Base-by-base conservation (phyloP, 352 stramenopile genomes). In the Pythium insidiosum region DNA sequence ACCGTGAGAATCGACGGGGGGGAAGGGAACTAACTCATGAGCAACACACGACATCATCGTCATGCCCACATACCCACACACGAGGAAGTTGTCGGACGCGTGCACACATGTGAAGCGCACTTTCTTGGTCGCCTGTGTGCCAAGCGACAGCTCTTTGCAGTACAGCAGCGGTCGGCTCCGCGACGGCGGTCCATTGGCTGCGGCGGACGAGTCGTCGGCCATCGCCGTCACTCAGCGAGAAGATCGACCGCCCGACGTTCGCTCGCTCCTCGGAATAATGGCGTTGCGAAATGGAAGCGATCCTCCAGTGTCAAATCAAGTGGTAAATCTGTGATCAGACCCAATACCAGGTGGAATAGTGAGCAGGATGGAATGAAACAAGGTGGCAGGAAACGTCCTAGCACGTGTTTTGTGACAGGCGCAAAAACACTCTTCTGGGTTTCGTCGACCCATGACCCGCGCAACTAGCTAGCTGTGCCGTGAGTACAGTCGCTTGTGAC, bases 71-170 rank as follows among this genome's bases (percentile, higher is more conserved):
- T 63, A 88, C 79, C 81, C 81, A 42, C 79, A 94, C 0, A 71
- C 81, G 15, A 94, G 50, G 50, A 94, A 94, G 61, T 89, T 89
- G 24, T 88, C 76, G 31, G 79, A 91, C 31, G 77, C 79, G 30
- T 90, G 63, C n/a, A 94, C 74, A 29, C 81, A 87, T 0, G 81
- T 90, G 47, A 88, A 89, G 29, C 58, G 67, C 23, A 75, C 55
- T 53, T 88, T 58, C 35, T 58, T 58, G 49, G 36, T 87, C 47
- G 74, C 69, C 26, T 63, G 74, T n/a, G n/a, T n/a, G 30, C 43
- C 47, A 18, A 90, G 41, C 5, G 57, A 63, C 18, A 90, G 53
- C 50, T 85, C 70, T 38, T 81, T 81, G 61, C 73, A 88, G 56
- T 90, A 73, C 37, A 90, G 53, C 50, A 90, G 54, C 28, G 78